Evolutionary conservation across 129 eudicot genomes (phyloP).

Genomic region (Ambrosia artemisiifolia): DNA sequence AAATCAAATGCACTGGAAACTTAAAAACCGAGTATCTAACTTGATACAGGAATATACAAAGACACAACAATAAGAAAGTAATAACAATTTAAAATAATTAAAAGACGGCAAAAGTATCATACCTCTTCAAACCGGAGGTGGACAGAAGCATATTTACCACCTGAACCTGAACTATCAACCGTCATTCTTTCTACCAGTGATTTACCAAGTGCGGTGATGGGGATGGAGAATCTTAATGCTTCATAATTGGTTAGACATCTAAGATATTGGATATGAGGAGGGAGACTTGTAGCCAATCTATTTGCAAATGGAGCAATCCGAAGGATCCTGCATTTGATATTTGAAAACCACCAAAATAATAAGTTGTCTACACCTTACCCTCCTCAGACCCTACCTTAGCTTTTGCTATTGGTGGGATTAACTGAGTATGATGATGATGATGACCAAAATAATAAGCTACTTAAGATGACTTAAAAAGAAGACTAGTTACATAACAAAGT

Average conservation of each 20-base stretch:
- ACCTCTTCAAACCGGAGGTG: conserved; percentile 97
- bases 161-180: conserved; percentile 51
- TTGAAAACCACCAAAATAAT: conserved; percentile 15
- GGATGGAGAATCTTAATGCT: conserved; percentile 64
- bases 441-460: conserved; percentile 16
- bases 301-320: conserved; percentile 86
- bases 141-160: conserved; percentile 69
- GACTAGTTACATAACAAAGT: background rate
- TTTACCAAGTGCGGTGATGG: conserved; percentile 56
- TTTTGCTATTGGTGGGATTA: too few species aligned
- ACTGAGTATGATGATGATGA: too few species aligned
- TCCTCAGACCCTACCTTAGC: too few species aligned
- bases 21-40: background rate
- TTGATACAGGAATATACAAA: background rate
- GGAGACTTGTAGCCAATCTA: conserved; percentile 71
- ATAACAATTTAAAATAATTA: background rate
- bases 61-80: conserved; percentile 4
- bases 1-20: background rate
- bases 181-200: conserved; percentile 58
- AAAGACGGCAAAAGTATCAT: conserved; percentile 20
- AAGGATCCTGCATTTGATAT: conserved; percentile 48
- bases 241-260: conserved; percentile 81
- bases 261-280: conserved; percentile 64
- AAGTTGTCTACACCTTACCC: too few species aligned
- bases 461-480: conserved; percentile 2